These are phyloP conservation scores for Hypoxylon subgilvum DNA, from an alignment of 495 filamentous ascomycete genomes.

Conservation along the genomic window DNA sequence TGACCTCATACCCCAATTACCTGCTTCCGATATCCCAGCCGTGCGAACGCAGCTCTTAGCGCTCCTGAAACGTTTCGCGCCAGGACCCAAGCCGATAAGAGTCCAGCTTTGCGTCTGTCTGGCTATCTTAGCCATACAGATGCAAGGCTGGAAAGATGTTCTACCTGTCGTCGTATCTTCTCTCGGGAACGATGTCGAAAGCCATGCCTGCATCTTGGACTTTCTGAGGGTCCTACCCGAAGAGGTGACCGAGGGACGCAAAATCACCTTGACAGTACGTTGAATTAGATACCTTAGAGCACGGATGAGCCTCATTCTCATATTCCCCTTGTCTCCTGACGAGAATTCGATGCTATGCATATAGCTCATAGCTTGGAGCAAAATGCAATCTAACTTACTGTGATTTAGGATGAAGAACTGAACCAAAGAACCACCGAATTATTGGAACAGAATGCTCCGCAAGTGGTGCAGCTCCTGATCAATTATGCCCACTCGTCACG, in stretches of 20 bases:
- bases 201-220: constrained; percentile 84
- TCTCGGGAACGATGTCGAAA: constrained; percentile 76
- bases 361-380: constrained; percentile 50
- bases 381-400: constrained; percentile 60
- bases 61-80: constrained; percentile 76
- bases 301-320: constrained; percentile 49
- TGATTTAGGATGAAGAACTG: constrained; percentile 90
- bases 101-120: constrained; percentile 95
- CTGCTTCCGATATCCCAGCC: constrained; percentile 70
- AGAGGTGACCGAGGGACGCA: constrained; percentile 98
- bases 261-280: constrained; percentile 98
- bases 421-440: constrained; percentile 79
- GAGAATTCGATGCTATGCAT: constrained; percentile 46
- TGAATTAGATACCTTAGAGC: constrained; percentile 58
- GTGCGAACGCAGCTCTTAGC: constrained; percentile 83
- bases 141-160: constrained; percentile 95
- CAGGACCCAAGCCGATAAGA: constrained; percentile 87
- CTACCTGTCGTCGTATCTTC: constrained; percentile 76
- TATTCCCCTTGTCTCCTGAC: constrained; percentile 47
- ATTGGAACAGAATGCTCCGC: constrained; percentile 83
- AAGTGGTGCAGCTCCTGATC: constrained; percentile 82
- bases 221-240: constrained; percentile 96
- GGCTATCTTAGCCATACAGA: constrained; percentile 92
- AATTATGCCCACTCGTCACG: constrained; percentile 90
- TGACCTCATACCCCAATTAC: constrained; percentile 69